Base-by-base conservation (phyloP, 352 stramenopile genomes). In the Thalassiosira hispida region DNA sequence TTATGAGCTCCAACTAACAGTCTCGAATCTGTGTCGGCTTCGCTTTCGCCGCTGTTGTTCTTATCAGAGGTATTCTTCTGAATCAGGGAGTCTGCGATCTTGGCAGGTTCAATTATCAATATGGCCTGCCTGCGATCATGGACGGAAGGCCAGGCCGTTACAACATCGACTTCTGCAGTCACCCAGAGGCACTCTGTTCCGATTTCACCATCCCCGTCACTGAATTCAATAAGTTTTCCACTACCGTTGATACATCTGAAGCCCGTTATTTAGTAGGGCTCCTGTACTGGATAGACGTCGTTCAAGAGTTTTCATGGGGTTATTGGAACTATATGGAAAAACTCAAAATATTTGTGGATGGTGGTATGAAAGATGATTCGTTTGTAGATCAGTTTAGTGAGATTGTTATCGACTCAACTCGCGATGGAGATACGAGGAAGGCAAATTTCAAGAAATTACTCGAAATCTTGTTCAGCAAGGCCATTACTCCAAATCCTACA, bases 21-120 rank as follows among this genome's bases (percentile, higher is more conserved):
- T n/a, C n/a, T n/a, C n/a, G n/a, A n/a, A n/a, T n/a, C n/a, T n/a
- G n/a, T n/a, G n/a, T n/a, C n/a, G n/a, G n/a, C n/a, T n/a, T n/a
- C n/a, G n/a, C n/a, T n/a, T n/a, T n/a, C n/a, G n/a, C n/a, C n/a
- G n/a, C n/a, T n/a, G n/a, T n/a, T n/a, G n/a, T n/a, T n/a, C n/a
- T n/a, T n/a, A n/a, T n/a, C 31, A 27, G 70, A 27, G 70, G 70
- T 33, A 57, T 79, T 33, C 31, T 79, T 7, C 60, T 67, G 14
- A 80, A 59, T 46, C 27, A 44, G 51, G 72, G 72, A 18, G 9
- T 74, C 5, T 80, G 72, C 56, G 33, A 52, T 3, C 53, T 80
- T 46, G 72, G 72, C 11, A 82, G 68, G 47, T 73, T 85, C 23
- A 84, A 81, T 55, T 71, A 80, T 31, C 46, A 70, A 20, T 80